A percentile compares a stretch with the other conserved stretches of the same genome.
Conservation (phyloP, 2,329 filamentous ascomycete species). For the Pyrenochaeta sp. region DNA sequence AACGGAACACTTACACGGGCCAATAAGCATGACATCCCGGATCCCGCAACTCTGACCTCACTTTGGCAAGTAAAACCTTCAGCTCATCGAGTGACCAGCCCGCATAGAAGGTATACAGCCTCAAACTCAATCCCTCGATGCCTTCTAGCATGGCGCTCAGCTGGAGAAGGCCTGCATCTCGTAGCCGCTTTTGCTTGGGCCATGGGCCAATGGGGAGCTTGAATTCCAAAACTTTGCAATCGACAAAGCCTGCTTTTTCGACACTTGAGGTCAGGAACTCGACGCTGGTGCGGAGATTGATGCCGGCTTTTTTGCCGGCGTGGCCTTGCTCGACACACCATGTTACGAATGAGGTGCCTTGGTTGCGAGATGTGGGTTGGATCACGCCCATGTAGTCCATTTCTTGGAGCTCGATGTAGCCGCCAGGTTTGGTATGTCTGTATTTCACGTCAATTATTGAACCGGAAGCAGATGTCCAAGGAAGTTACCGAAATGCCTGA, state of each 20-base stretch:
- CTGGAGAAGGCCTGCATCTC: slow-evolving; percentile 36
- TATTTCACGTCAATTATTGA: neutral
- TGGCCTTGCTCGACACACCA: slow-evolving; percentile 31
- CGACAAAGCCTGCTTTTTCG: slow-evolving; percentile 28
- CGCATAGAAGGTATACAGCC: slow-evolving; percentile 31
- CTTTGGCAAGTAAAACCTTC: slow-evolving; percentile 46
- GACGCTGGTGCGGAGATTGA: slow-evolving; percentile 23
- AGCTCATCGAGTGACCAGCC: slow-evolving; percentile 38
- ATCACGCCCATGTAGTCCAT: slow-evolving; percentile 40
- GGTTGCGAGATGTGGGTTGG: slow-evolving; percentile 43
- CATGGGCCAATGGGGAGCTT: slow-evolving; percentile 33
- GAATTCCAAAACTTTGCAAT: slow-evolving; percentile 27
- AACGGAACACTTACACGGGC: slow-evolving; percentile 34
- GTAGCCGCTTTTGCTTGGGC: slow-evolving; percentile 26
- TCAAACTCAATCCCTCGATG: slow-evolving; percentile 34
- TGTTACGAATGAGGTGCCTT: slow-evolving; percentile 25
- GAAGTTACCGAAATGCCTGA: slow-evolving; percentile 52
- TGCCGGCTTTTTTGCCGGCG: slow-evolving; percentile 30
- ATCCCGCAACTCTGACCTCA: slow-evolving; percentile 37
- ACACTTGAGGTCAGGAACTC: slow-evolving; percentile 31
- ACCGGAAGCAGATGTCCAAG: neutral
- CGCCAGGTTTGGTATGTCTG: slow-evolving; percentile 43
- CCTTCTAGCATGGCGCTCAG: slow-evolving; percentile 40
- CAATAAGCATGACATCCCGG: slow-evolving; percentile 39
- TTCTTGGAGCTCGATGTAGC: slow-evolving; percentile 41